Base-by-base conservation (phyloP, 371 early-diverging fungal genomes). In the Rhizomucor pusillus region DNA sequence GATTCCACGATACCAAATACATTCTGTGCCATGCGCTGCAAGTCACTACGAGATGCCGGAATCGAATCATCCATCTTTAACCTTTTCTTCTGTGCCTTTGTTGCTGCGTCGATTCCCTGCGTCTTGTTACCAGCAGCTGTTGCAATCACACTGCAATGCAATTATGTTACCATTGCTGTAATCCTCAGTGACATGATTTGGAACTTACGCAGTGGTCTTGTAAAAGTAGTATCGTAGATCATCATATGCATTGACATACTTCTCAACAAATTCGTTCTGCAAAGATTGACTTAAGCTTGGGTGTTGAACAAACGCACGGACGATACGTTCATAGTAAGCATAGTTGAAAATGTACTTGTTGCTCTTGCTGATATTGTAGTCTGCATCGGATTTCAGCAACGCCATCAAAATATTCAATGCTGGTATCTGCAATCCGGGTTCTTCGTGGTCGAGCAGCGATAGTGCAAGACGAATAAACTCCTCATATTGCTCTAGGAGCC, bases 161-260 rank as follows among this genome's bases (percentile, higher is more conserved):
- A 41, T 3, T 41, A 5, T 41, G 5, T 4, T 16, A 14, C 5
- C 12, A 14, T 5, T 5, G 19, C 41, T 19, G 3, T 19, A 16
- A n/a, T n/a, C n/a, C n/a, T n/a, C n/a, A n/a, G n/a, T n/a, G n/a
- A n/a, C n/a, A n/a, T n/a, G n/a, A n/a, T n/a, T n/a, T n/a, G n/a
- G n/a, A 56, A 69, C 78, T 78, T 70, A 69, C 68, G 83, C 79
- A 9, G 89, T 59, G 60, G 86, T 68, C 60, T 89, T 86, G 65
- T 83, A 82, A 59, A 92, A 90, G 65, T 89, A 88, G 57, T 82
- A 82, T 60, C 92, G 81, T 41, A 93, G 65, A 61, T 95, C 96
- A 56, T 90, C 92, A 64, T 89, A 92, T 10, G 72, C 69, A 66
- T 89, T 84, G 52, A 87, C 62, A 45, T 88, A 91, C 43, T 89